Evolutionary conservation across 176 grass and related monocot species (phyloP).

Genomic region (Themeda triandra): DNA sequence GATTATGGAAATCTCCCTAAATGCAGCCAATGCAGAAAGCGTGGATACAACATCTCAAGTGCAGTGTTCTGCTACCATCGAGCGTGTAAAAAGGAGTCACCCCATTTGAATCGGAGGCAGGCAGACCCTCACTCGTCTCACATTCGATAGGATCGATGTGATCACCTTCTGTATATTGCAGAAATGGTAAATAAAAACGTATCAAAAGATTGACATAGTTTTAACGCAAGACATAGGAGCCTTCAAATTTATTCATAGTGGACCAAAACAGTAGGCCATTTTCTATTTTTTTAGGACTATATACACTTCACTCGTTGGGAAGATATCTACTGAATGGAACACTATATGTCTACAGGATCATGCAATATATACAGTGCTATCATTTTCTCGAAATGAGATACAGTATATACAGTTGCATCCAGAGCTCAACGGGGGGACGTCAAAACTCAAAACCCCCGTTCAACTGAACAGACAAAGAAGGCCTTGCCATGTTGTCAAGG

Average conservation of each 20-base stretch:
- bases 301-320: neutral
- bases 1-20: no score
- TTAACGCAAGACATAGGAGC: neutral
- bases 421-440: slow-evolving; percentile 21
- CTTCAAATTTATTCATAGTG: neutral
- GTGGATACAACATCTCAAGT: no score
- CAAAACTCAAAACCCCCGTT: slow-evolving; percentile 84
- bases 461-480: slow-evolving; percentile 11
- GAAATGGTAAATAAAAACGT: neutral
- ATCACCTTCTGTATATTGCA: neutral
- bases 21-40: no score
- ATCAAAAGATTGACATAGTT: neutral
- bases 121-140: no score
- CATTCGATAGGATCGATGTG: neutral
- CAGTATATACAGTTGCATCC: slow-evolving; percentile 31
- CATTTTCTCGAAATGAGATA: neutral
- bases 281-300: neutral
- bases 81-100: no score
- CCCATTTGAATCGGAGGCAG: no score
- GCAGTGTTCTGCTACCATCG: no score
- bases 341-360: neutral
- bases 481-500: slow-evolving; percentile 56
- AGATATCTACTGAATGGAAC: slow-evolving; percentile 12
- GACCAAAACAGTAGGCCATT: neutral
- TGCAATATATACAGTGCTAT: slow-evolving; percentile 51